These are phyloP conservation scores for Sporothrix brasiliensis DNA, from an alignment of 2,329 filamentous ascomycete species.

Conservation along the genomic window DNA sequence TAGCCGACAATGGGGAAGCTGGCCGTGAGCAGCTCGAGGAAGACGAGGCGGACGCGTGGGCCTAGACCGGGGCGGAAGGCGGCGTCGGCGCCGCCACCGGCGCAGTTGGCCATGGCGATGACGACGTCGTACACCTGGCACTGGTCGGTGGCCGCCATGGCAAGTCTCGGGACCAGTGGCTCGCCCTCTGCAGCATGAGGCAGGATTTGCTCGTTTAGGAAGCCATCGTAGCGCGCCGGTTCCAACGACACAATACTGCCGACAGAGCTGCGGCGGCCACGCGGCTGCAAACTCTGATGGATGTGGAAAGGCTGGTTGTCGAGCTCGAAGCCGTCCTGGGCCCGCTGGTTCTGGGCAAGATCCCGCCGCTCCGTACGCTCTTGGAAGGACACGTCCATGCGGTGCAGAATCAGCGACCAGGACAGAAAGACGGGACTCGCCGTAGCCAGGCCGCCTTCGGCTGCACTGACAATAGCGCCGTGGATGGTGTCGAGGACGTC, in stretches of 20 bases:
- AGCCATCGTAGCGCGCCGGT: conserved; percentile 61
- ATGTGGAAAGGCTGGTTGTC: conserved; percentile 43
- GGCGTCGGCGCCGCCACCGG: conserved; percentile 51
- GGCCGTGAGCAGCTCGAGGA: conserved; percentile 71
- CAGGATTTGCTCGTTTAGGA: conserved; percentile 54
- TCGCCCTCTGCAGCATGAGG: conserved; percentile 51
- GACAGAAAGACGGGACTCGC: conserved; percentile 76
- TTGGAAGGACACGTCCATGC: conserved; percentile 66
- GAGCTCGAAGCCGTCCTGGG: conserved; percentile 60
- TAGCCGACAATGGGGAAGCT: conserved; percentile 71
- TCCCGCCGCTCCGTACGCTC: conserved; percentile 64
- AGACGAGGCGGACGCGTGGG: conserved; percentile 63
- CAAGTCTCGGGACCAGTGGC: conserved; percentile 55
- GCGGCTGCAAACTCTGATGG: conserved; percentile 37
- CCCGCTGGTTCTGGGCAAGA: conserved; percentile 60
- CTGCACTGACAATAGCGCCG: conserved; percentile 65
- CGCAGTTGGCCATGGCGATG: conserved; percentile 52
- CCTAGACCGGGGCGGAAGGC: conserved; percentile 60
- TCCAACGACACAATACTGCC: conserved; percentile 66
- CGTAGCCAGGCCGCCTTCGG: conserved; percentile 58
- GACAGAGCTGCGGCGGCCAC: conserved; percentile 59
- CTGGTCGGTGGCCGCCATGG: conserved; percentile 52
- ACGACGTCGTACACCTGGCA: conserved; percentile 59
- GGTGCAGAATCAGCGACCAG: conserved; percentile 77
- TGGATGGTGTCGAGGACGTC: conserved; percentile 74